Evolutionary conservation across 805 yeast genomes (phyloP).

Genomic region (Suhomyces faveliae): DNA sequence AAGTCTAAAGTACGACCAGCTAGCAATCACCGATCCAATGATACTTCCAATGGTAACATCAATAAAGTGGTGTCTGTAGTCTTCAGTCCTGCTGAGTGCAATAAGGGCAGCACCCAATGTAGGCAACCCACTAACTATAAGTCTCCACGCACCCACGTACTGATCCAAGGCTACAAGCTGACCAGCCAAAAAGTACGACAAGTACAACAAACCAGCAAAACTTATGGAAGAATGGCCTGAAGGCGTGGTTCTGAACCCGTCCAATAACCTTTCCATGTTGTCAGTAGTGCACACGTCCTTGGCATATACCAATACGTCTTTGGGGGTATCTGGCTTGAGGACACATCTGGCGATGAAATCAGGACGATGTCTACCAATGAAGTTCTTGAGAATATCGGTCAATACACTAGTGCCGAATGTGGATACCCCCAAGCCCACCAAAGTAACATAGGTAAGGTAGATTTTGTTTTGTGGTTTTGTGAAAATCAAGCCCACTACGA

Average conservation of each 20-base stretch:
- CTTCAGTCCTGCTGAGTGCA: conserved; percentile 85
- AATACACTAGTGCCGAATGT: conserved; percentile 58
- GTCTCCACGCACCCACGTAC: conserved; percentile 62
- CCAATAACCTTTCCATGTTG: conserved; percentile 45
- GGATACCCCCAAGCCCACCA: conserved; percentile 64
- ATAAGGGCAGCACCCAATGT: conserved; percentile 66
- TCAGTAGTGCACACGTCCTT: conserved; percentile 63
- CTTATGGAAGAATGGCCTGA: conserved; percentile 77
- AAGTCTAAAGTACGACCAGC: conserved; percentile 52
- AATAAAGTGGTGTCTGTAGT: conserved; percentile 88
- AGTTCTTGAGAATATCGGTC: conserved; percentile 74
- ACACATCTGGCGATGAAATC: conserved; percentile 85
- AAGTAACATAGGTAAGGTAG: conserved; percentile 51
- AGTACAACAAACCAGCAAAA: conserved; percentile 64
- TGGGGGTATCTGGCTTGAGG: conserved; percentile 61
- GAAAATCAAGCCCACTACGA: conserved; percentile 33
- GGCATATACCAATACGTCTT: conserved; percentile 53
- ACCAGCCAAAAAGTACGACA: conserved; percentile 65
- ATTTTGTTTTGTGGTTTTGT: conserved; percentile 55
- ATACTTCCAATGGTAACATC: conserved; percentile 75
- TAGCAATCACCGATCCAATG: conserved; percentile 63
- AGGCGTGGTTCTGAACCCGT: conserved; percentile 81
- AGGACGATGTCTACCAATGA: conserved; percentile 90
- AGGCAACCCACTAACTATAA: conserved; percentile 53
- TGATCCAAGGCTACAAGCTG: conserved; percentile 51